Evolutionary conservation across 331 rosid genomes (phyloP).

Genomic region (Pyrus hybrid): DNA sequence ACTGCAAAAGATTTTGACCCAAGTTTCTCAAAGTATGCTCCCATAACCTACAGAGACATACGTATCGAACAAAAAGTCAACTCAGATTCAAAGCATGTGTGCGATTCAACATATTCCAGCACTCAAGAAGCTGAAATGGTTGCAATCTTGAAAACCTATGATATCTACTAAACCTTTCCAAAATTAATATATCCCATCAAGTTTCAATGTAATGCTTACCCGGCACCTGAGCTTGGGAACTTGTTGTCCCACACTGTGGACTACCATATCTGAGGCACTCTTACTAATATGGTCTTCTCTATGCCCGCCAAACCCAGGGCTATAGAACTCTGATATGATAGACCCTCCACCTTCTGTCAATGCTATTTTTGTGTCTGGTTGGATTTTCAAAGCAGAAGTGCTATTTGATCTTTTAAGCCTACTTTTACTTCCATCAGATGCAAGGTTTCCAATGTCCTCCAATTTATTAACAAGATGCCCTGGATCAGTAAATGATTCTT

Average conservation of each 20-base stretch:
- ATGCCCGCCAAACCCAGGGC: conserved; percentile 49
- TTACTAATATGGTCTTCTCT: conserved; percentile 35
- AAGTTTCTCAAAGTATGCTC: conserved; percentile 87
- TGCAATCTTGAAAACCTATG: not conserved
- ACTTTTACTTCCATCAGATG: conserved; percentile 32
- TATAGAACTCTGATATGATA: conserved; percentile 66
- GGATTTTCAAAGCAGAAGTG: conserved; percentile 54
- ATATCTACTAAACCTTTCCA: not conserved
- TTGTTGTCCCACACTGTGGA: conserved; percentile 48
- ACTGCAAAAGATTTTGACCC: conserved; percentile 95
- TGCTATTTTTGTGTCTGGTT: conserved; percentile 25
- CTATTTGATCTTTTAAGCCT: conserved; percentile 67
- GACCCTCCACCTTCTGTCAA: conserved; percentile 32
- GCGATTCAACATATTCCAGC: not conserved
- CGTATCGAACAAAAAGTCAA: conserved; percentile 17
- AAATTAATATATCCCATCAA: no score
- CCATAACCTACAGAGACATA: conserved; percentile 62
- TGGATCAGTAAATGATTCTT: conserved; percentile 24
- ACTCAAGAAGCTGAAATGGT: not conserved
- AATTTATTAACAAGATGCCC: conserved; percentile 30
- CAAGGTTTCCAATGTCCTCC: conserved; percentile 21
- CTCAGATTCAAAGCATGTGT: not conserved
- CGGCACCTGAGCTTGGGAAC: conserved; percentile 81
- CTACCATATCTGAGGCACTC: conserved; percentile 53
- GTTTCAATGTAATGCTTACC: conserved; percentile 44